Conservation (phyloP, 352 stramenopile genomes). For the Saprolegnia parasitica region DNA sequence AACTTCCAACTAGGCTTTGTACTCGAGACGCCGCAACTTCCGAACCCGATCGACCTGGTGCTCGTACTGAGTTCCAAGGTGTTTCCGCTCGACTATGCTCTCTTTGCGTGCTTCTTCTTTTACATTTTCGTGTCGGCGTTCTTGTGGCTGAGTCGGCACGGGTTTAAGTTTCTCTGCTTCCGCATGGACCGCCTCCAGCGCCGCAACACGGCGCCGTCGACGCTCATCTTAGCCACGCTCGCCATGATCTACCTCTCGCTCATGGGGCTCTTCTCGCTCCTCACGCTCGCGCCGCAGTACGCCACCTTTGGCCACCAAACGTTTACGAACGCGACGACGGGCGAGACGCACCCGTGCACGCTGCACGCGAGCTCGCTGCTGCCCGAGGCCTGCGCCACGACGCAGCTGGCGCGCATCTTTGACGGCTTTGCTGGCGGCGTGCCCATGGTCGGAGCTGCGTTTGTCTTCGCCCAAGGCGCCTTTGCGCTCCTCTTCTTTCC, state of each 20-base stretch:
- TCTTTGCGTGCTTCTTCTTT: constrained; percentile 70
- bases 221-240: constrained; percentile 71
- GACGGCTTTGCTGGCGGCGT: constrained; percentile 65
- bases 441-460: constrained; percentile 66
- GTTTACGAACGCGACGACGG: constrained; percentile 44
- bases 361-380: constrained; percentile 43
- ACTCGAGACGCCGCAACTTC: constrained; percentile 54
- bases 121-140: constrained; percentile 79
- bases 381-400: constrained; percentile 46
- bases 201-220: constrained; percentile 63
- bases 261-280: constrained; percentile 71
- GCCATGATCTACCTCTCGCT: constrained; percentile 80
- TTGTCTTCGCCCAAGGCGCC: constrained; percentile 67
- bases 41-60: constrained; percentile 70
- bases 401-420: constrained; percentile 75
- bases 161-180: constrained; percentile 74
- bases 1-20: constrained; percentile 56
- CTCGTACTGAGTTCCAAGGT: constrained; percentile 65
- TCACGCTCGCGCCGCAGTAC: constrained; percentile 80
- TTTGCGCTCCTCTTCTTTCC: constrained; percentile 71
- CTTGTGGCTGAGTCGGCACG: constrained; percentile 66
- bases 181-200: constrained; percentile 65
- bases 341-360: constrained; percentile 52
- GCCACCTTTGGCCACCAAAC: constrained; percentile 77
- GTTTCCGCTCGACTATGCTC: constrained; percentile 80